Percentiles rank a stretch among this genome's conserved stretches.
These are phyloP conservation scores for Candida methanosorbosa DNA, from an alignment of 805 yeast species.

Conservation along the genomic window DNA sequence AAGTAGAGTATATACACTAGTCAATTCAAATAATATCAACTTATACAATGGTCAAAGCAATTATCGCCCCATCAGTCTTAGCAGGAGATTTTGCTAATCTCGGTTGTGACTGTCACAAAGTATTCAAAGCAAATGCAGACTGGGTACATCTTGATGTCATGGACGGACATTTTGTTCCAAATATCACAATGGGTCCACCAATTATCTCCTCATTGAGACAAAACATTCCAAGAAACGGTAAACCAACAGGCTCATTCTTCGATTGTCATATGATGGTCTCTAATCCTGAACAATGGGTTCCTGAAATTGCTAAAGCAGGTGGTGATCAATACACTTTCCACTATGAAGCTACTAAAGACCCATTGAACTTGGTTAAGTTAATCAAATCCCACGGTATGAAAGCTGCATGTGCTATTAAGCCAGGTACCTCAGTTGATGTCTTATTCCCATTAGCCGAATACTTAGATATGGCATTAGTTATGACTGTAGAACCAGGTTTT, in stretches of 20 bases:
- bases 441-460: constrained; percentile 65
- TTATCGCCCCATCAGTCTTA: constrained; percentile 90
- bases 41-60: constrained; percentile 57
- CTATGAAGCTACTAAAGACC: constrained; percentile 83
- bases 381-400: constrained; percentile 79
- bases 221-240: constrained; percentile 49
- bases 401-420: constrained; percentile 92
- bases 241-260: constrained; percentile 33
- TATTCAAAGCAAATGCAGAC: constrained; percentile 77
- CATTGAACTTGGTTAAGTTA: constrained; percentile 59
- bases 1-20: too few relatives aligned
- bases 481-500: constrained; percentile 99
- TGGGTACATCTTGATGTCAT: constrained; percentile 98
- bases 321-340: constrained; percentile 97
- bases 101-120: constrained; percentile 78
- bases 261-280: constrained; percentile 99
- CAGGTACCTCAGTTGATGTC: constrained; percentile 82
- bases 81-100: constrained; percentile 88
- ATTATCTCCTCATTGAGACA: constrained; percentile 71
- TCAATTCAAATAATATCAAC: too few relatives aligned
- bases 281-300: constrained; percentile 89
- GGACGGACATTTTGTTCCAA: constrained; percentile 99
- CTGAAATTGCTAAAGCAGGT: constrained; percentile 84
- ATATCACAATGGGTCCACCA: constrained; percentile 90
- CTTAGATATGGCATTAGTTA: constrained; percentile 90